A percentile compares a stretch with the other conserved stretches of the same genome.
These are phyloP conservation scores for Carpinus fangiana DNA, from an alignment of 306 rosid species.

Conservation along the genomic window DNA sequence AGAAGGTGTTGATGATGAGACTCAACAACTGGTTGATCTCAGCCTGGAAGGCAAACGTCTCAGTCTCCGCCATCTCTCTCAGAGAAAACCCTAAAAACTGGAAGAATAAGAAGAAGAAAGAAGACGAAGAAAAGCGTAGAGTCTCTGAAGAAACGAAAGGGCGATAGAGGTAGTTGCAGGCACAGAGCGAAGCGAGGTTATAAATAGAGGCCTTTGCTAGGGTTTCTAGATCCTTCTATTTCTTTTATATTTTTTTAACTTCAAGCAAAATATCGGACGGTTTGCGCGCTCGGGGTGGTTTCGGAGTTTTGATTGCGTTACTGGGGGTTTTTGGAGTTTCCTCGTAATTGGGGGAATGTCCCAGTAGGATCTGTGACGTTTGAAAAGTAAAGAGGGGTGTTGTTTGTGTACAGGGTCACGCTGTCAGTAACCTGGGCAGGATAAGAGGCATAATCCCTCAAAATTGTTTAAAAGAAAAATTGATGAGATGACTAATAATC, in stretches of 20 bases:
- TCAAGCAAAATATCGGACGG: background rate
- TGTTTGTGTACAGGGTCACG: too few relatives aligned
- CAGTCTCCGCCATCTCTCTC: conserved; percentile 55
- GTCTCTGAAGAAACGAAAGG: background rate
- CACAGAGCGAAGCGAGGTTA: background rate
- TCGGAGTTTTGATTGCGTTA: background rate
- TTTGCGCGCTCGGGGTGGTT: background rate
- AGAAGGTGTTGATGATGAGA: conserved; percentile 84
- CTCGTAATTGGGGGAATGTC: too few relatives aligned
- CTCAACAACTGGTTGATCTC: conserved; percentile 95
- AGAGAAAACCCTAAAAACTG: background rate
- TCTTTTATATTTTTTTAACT: background rate
- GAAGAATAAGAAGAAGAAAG: background rate
- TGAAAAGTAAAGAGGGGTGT: too few relatives aligned
- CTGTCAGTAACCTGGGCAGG: too few relatives aligned
- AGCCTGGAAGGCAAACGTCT: conserved; percentile 91
- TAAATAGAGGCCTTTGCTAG: conserved; percentile 41
- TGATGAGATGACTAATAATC: too few relatives aligned
- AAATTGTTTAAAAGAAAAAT: too few relatives aligned
- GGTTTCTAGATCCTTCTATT: conserved; percentile 86
- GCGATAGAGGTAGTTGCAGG: background rate
- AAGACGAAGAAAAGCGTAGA: too few relatives aligned
- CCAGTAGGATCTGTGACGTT: too few relatives aligned
- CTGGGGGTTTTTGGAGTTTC: background rate
- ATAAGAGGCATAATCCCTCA: too few relatives aligned